Evolutionary conservation across 345 rosid genomes (phyloP), one percentile per base, ranked within the genome.

Genomic region (Populus davidiana): DNA sequence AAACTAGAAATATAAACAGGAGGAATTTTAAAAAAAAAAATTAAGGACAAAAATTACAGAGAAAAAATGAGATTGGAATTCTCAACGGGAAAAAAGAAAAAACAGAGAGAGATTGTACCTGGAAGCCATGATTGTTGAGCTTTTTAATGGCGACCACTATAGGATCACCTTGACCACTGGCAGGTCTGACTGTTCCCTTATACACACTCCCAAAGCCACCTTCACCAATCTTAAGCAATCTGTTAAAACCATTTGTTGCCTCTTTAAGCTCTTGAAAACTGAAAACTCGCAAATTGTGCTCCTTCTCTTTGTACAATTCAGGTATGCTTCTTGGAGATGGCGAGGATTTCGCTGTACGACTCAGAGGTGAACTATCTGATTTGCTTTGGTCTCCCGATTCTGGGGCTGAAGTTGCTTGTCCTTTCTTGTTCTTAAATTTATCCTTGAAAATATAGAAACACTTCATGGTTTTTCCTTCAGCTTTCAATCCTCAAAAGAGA

Each of bases 151-250:
- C 99, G 69, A 96, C 97, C 47, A 70, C 78, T 18, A 83, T 36
- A 52, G 87, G 81, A 64, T 83, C 82, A 43, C 86, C 87, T 61
- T 41, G 78, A 14, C 82, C 86, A 67, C 63, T 50, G 6, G 33
- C 71, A 59, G 92, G 87, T 56, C 14, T 38, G 74, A 96, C 70
- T 5, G 88, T 85, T 66, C 98, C 98, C 75, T 88, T 90, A 69
- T 92, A 96, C n/a, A 96, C 98, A 76, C 90, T 86, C 79, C 99
- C 99, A 90, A 96, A 96, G 20, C 98, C 99, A 68, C 99, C 99
- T 86, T 96, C 93, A 29, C 99, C 99, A 20, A 96, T 82, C 91
- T 91, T 91, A 16, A 91, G 66, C 82, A 79, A 25, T 81, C 90
- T 87, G 79, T 52, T 88, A 85, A 96, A 93, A 6, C 90, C 90